phyloP scores from a whole-genome alignment of 169 alveolate species.

The Cryptosporidium canis region DNA sequence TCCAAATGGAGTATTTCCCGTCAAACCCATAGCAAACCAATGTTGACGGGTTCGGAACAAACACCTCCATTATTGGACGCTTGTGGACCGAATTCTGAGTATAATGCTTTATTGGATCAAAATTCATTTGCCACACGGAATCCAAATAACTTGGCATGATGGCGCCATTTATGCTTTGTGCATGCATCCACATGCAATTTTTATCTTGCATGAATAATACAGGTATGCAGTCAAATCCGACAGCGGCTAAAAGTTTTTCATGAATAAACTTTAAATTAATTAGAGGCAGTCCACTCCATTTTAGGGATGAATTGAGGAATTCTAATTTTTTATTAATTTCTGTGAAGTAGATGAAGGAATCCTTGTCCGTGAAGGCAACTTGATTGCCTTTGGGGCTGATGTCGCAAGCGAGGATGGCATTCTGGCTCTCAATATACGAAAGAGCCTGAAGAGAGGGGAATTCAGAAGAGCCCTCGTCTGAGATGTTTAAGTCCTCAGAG shows the following conservation, averaged over 20 bases:
- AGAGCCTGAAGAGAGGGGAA: background rate
- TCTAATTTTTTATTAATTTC: constrained; percentile 24
- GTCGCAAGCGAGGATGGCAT: constrained; percentile 33
- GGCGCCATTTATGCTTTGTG: background rate
- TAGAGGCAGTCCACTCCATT: constrained; percentile 63
- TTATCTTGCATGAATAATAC: constrained; percentile 7
- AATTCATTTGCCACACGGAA: constrained; percentile 28
- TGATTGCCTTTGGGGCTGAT: constrained; percentile 27
- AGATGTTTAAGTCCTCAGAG: background rate
- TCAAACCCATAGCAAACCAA: constrained; percentile 29
- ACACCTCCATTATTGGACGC: constrained; percentile 42
- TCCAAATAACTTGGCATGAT: constrained; percentile 29
- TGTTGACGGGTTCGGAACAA: background rate
- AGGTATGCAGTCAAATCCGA: constrained; percentile 67
- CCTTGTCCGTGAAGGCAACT: constrained; percentile 34
- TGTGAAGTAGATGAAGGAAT: constrained; percentile 18
- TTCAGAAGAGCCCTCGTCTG: background rate
- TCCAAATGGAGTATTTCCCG: constrained; percentile 46
- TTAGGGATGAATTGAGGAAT: background rate
- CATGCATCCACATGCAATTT: constrained; percentile 23
- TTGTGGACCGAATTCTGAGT: constrained; percentile 34
- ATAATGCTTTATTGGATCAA: constrained; percentile 55
- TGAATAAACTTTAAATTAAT: constrained; percentile 22
- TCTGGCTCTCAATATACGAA: background rate
- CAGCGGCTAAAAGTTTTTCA: constrained; percentile 36